Percentiles rank a stretch among this genome's conserved stretches.
These are phyloP conservation scores for Teunomyces stri DNA, from an alignment of 805 yeast species.

Conservation along the genomic window DNA sequence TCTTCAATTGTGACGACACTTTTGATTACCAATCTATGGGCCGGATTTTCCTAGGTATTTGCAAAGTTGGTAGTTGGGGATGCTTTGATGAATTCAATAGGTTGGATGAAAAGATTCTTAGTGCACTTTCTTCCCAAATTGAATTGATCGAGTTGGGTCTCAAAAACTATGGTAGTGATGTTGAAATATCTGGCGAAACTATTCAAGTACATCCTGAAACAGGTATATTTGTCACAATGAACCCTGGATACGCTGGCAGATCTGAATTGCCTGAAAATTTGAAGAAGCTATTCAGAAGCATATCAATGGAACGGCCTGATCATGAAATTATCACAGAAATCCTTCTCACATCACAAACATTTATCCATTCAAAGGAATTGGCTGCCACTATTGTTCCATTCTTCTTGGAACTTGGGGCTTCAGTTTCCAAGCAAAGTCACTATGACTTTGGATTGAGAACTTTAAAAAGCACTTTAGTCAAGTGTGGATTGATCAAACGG, in stretches of 20 bases:
- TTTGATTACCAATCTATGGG: conserved; percentile 81
- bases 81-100: conserved; percentile 96
- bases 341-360: conserved; percentile 71
- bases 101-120: conserved; percentile 63
- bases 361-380: conserved; percentile 43
- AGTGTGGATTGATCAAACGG: conserved; percentile 52
- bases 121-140: conserved; percentile 82
- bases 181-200: conserved; percentile 44
- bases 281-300: conserved; percentile 71
- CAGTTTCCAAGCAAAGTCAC: conserved; percentile 58
- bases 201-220: conserved; percentile 45
- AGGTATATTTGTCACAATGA: conserved; percentile 87
- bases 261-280: conserved; percentile 81
- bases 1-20: conserved; percentile 87
- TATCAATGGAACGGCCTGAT: conserved; percentile 75
- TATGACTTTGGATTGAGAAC: conserved; percentile 92
- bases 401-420: conserved; percentile 42
- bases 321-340: conserved; percentile 64
- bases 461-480: conserved; percentile 60
- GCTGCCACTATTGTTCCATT: conserved; percentile 54
- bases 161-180: conserved; percentile 15
- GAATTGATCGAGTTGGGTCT: conserved; percentile 66
- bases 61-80: conserved; percentile 88
- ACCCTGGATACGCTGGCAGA: conserved; percentile 86
- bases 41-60: conserved; percentile 72